Conservation (phyloP, 2,329 filamentous ascomycete genomes). For the Huntiella omanensis region DNA sequence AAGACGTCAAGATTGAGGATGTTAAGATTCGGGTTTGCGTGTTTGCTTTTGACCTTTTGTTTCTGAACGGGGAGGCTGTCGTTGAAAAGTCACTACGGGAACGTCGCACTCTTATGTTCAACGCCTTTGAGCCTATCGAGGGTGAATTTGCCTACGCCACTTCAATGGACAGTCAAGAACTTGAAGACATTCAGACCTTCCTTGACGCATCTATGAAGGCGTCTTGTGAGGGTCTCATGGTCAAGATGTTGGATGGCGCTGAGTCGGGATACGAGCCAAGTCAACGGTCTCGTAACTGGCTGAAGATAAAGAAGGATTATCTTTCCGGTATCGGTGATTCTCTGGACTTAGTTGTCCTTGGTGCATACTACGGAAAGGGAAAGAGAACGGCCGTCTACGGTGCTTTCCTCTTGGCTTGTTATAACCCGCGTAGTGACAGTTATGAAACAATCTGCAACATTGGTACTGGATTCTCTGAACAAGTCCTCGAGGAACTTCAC, state of each 20-base stretch:
- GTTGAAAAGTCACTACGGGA: slow-evolving; percentile 77
- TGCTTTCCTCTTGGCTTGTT: slow-evolving; percentile 86
- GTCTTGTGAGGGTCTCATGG: slow-evolving; percentile 94
- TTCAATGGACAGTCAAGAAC: slow-evolving; percentile 65
- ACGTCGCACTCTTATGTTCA: slow-evolving; percentile 54
- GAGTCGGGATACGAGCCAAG: slow-evolving; percentile 93
- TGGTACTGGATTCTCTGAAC: slow-evolving; percentile 89
- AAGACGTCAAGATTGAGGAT: slow-evolving; percentile 89
- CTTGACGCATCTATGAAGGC: slow-evolving; percentile 91
- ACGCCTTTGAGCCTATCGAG: slow-evolving; percentile 58
- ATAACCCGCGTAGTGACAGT: slow-evolving; percentile 58
- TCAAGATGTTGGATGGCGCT: slow-evolving; percentile 91
- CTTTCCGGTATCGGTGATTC: slow-evolving; percentile 86
- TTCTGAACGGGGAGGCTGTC: slow-evolving; percentile 75
- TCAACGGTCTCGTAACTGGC: slow-evolving; percentile 92
- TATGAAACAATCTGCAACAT: slow-evolving; percentile 99
- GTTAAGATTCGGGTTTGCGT: slow-evolving; percentile 95
- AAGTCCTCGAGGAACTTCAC: slow-evolving; percentile 77
- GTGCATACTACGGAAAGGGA: slow-evolving; percentile 83
- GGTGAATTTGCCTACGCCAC: slow-evolving; percentile 87
- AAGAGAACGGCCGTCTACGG: slow-evolving; percentile 94
- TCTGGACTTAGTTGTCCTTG: slow-evolving; percentile 85
- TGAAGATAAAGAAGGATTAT: slow-evolving; percentile 99
- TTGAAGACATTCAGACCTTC: slow-evolving; percentile 84
- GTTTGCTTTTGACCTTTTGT: slow-evolving; percentile 89